These are phyloP conservation scores for Achlya hypogyna DNA, from an alignment of 352 stramenopile genomes.

Conservation along the genomic window DNA sequence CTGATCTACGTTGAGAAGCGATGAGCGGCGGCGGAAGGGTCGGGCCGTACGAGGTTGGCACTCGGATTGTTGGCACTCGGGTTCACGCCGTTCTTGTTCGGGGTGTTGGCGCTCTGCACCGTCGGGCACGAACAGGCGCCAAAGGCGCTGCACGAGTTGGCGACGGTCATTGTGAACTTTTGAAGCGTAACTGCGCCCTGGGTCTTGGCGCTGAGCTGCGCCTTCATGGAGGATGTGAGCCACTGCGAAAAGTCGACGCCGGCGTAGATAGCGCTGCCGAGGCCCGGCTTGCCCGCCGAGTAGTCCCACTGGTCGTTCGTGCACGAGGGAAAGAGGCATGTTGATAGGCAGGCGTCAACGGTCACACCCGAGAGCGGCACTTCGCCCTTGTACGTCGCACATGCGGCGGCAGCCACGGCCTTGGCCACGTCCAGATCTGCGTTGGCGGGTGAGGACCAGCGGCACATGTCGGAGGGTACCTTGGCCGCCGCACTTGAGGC, in stretches of 20 bases:
- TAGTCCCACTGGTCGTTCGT: constrained; percentile 71
- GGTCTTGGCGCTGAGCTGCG: constrained; percentile 9
- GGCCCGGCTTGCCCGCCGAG: constrained; percentile 36
- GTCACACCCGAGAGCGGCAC: constrained; percentile 37
- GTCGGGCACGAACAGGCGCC: constrained; percentile 42
- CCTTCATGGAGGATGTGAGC: constrained; percentile 52
- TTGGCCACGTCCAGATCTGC: constrained; percentile 33
- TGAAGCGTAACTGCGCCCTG: constrained; percentile 12
- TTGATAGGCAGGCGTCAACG: constrained; percentile 61
- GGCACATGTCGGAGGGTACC: neutral
- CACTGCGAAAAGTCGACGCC: constrained; percentile 59
- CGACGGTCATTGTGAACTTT: constrained; percentile 16
- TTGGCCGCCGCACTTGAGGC: constrained; percentile 44
- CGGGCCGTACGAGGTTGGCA: constrained; percentile 55
- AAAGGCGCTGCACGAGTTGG: constrained; percentile 30
- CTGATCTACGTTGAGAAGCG: constrained; percentile 2
- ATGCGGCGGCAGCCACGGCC: constrained; percentile 49
- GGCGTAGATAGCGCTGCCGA: constrained; percentile 59
- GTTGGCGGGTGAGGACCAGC: neutral
- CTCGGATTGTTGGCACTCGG: constrained; percentile 23
- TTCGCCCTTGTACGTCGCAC: constrained; percentile 66
- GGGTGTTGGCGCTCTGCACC: constrained; percentile 21
- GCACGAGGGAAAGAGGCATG: constrained; percentile 74
- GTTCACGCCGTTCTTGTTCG: constrained; percentile 18
- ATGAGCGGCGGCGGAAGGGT: constrained; percentile 43